Percentiles rank a stretch among this genome's conserved stretches.
Conservation (phyloP, 768 basidiomycete species). For the Lentinula detonsa region DNA sequence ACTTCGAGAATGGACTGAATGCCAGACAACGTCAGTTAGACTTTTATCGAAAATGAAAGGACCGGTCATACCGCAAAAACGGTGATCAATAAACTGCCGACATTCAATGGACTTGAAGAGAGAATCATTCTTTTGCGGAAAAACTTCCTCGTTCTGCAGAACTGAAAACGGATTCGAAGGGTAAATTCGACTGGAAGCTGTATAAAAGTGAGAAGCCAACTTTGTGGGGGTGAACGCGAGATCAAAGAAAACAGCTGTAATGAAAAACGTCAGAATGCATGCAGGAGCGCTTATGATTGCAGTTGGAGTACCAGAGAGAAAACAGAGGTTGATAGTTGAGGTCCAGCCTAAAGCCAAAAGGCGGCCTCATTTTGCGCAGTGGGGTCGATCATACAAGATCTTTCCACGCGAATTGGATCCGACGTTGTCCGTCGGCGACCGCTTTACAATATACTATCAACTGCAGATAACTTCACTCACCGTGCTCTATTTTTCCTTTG, state of each 20-base stretch:
- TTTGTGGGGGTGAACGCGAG: neutral
- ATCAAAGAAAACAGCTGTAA: neutral
- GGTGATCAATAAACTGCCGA: neutral
- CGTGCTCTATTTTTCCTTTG: no score
- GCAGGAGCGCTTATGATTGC: neutral
- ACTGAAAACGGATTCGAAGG: neutral
- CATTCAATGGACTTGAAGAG: neutral
- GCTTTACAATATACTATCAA: neutral
- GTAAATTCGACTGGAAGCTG: neutral
- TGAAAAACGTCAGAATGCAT: neutral
- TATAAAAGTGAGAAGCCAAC: neutral
- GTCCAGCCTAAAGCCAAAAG: neutral
- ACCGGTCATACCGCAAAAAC: neutral
- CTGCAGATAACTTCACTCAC: no score
- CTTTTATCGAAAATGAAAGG: neutral
- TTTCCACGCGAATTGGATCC: neutral
- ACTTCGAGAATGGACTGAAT: constrained; percentile 83
- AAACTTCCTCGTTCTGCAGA: neutral
- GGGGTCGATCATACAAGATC: neutral
- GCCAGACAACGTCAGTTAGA: constrained; percentile 8
- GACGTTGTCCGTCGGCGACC: neutral
- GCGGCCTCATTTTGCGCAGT: neutral
- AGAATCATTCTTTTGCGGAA: neutral
- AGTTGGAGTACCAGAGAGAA: neutral
- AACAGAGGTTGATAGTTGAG: neutral